Base-by-base conservation (phyloP, 352 stramenopile genomes). In the Aphanomyces cochlioides region DNA sequence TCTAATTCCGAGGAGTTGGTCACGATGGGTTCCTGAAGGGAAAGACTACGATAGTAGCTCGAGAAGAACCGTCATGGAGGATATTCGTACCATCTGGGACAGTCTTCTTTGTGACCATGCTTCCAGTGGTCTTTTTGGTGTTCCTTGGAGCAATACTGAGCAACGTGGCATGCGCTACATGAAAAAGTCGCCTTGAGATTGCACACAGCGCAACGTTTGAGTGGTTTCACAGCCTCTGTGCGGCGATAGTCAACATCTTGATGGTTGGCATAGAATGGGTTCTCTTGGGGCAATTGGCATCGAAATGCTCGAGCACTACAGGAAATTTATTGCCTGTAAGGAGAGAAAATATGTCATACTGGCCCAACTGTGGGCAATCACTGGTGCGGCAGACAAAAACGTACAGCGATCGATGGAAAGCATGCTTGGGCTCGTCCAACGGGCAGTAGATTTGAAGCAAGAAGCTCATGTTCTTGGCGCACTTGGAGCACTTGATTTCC, bases 401-500 rank as follows among this genome's bases (percentile, higher is more conserved):
- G 78, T 98, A 98, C 21, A 98, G 70, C 19, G 79, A 94, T 69
- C 94, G 89, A 83, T 98, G 94, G 77, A 98, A 98, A 69, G 92
- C 93, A 70, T 95, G 79, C 21, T 74, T 38, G 13, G 83, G 68
- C 21, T 95, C 85, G 76, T 98, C 92, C 41, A 96, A 77, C 45
- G 93, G 93, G 67, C 90, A 97, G 72, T 98, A 98, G 65, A 98
- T 86, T 78, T 98, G 93, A 69, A 94, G 61, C 56, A 97, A 74
- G 64, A 97, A 96, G 10, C 83, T 72, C 68, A 97, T 69, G 38
- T 79, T 77, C 66, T 39, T 67, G 34, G 50, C 54, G 72, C 87
- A 95, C 36, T 78, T 77, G 0, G 19, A 5, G 66, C 88, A 95
- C 40, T 75, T 56, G n/a, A 93, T 75, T 69, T 73, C 34, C 86